phyloP scores from a whole-genome alignment of 2,329 filamentous ascomycete species.

The Exophiala aquamarina region DNA sequence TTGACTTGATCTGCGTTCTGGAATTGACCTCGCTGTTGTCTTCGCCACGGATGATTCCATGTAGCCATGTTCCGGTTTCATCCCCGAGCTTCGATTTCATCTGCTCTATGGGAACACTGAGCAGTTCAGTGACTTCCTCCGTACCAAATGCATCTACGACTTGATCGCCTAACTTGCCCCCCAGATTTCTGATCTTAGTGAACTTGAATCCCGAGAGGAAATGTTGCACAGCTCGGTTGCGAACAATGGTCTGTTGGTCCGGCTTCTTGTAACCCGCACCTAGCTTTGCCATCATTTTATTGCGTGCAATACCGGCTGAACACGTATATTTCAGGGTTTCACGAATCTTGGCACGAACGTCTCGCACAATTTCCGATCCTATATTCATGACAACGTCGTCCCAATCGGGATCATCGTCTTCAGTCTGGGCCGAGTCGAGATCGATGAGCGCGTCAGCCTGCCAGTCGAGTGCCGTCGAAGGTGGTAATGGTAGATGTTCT shows the following conservation, averaged over 20 bases:
- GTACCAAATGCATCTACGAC: constrained; percentile 78
- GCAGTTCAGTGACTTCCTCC: constrained; percentile 73
- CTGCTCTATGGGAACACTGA: constrained; percentile 70
- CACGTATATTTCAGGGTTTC: constrained; percentile 81
- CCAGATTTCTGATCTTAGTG: constrained; percentile 91
- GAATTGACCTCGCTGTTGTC: constrained; percentile 87
- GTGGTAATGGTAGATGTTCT: constrained; percentile 71
- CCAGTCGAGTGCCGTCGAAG: constrained; percentile 77
- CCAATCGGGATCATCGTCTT: constrained; percentile 87
- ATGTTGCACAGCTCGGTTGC: constrained; percentile 74
- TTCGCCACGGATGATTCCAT: constrained; percentile 79
- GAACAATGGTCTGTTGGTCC: constrained; percentile 89
- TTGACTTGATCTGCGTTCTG: constrained; percentile 91
- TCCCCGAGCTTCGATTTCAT: constrained; percentile 77
- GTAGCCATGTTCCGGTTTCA: constrained; percentile 82
- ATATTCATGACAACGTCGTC: constrained; percentile 87
- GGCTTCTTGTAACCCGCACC: constrained; percentile 91
- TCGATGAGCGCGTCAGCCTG: constrained; percentile 78
- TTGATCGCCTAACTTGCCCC: constrained; percentile 89
- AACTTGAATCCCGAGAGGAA: constrained; percentile 88
- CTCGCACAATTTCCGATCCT: constrained; percentile 83
- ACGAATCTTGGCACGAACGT: constrained; percentile 68
- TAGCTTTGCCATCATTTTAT: constrained; percentile 94
- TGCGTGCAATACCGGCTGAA: constrained; percentile 82
- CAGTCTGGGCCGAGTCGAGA: constrained; percentile 68